Conservation (phyloP, 768 basidiomycete genomes). For the Termitomyces eurrhizus region DNA sequence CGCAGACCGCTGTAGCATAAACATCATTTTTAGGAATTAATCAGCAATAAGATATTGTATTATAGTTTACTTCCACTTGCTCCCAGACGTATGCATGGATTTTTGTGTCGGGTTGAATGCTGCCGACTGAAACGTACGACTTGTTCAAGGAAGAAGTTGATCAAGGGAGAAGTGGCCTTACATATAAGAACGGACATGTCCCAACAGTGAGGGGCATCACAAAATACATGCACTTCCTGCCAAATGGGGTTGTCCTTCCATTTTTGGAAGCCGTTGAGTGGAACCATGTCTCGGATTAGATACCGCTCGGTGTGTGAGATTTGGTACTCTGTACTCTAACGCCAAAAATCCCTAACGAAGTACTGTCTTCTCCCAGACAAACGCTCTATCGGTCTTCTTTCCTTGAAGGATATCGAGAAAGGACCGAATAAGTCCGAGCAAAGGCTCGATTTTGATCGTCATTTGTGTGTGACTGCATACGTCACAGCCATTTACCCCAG, state of each 20-base stretch:
- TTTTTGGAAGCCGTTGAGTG: background rate
- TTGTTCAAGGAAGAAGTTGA: background rate
- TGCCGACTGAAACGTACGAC: constrained; percentile 1
- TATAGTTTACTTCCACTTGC: background rate
- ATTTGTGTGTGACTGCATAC: constrained; percentile 9
- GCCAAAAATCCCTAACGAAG: background rate
- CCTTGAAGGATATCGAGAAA: background rate
- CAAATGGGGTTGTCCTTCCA: background rate
- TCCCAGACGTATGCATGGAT: background rate
- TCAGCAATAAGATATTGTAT: background rate
- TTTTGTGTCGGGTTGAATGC: background rate
- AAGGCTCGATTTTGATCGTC: background rate
- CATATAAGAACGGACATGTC: background rate
- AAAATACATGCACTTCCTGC: background rate
- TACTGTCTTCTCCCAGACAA: background rate
- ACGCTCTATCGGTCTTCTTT: background rate
- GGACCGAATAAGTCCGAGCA: background rate
- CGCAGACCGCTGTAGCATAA: background rate
- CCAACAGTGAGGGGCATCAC: constrained; percentile 1
- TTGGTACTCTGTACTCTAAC: background rate
- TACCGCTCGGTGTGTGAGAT: background rate
- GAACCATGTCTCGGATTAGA: background rate
- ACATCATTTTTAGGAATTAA: background rate
- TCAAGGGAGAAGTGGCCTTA: background rate
- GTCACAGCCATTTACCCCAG: constrained; percentile 22